Conservation (phyloP, 305 asterid genomes). For the Lippia alba region DNA sequence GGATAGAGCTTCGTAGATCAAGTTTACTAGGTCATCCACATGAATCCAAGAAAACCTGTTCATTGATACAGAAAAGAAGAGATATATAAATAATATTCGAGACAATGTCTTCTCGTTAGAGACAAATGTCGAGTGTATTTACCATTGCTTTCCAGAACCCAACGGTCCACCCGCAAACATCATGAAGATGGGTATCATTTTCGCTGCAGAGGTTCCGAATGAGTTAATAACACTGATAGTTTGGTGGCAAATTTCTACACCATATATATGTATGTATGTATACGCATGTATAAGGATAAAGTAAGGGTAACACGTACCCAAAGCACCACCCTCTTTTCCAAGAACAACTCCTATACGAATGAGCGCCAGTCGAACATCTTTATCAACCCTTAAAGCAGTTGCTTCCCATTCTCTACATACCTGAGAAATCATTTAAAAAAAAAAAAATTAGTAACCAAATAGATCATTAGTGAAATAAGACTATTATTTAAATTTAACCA, state of each 20-base stretch:
- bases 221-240: background rate
- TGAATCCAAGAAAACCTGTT: slow-evolving; percentile 98
- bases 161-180: slow-evolving; percentile 96
- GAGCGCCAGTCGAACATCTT: slow-evolving; percentile 75
- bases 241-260: no score
- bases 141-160: slow-evolving; percentile 97
- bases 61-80: background rate
- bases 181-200: slow-evolving; percentile 90
- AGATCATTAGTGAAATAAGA: background rate
- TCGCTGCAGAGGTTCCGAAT: slow-evolving; percentile 56
- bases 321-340: slow-evolving; percentile 97
- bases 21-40: slow-evolving; percentile 76
- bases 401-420: slow-evolving; percentile 99
- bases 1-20: slow-evolving; percentile 81
- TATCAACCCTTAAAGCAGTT: slow-evolving; percentile 69
- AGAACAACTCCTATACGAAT: slow-evolving; percentile 93
- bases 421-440: slow-evolving; percentile 45
- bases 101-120: background rate
- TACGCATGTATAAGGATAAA: background rate
- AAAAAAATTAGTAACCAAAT: background rate
- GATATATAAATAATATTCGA: background rate
- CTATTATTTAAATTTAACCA: background rate
- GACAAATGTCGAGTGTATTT: slow-evolving; percentile 25
- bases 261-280: background rate
- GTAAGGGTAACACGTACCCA: slow-evolving; percentile 53